These are phyloP conservation scores for Colletotrichum abscissum DNA, from an alignment of 2,329 filamentous ascomycete genomes.

Conservation along the genomic window DNA sequence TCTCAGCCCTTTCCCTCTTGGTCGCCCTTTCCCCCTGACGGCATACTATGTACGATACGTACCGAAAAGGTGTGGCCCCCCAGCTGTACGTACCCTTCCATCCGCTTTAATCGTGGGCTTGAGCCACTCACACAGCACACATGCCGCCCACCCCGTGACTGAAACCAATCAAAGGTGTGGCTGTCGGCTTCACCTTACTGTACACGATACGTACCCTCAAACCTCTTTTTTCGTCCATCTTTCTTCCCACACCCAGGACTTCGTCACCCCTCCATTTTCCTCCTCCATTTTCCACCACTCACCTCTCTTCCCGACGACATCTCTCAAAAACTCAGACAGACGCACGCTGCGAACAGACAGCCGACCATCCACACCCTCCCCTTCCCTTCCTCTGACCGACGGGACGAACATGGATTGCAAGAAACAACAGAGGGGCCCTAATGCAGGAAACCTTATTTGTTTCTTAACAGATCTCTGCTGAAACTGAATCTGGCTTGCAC, in stretches of 20 bases:
- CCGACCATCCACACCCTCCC: constrained; percentile 3
- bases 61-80: not conserved
- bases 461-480: constrained; percentile 26
- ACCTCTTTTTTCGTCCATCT: not conserved
- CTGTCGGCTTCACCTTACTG: not conserved
- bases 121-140: constrained; percentile 1
- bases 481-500: constrained; percentile 30
- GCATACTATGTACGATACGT: not conserved
- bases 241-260: not conserved
- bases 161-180: not conserved
- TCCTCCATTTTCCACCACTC: not conserved
- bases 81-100: no score
- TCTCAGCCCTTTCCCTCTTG: constrained; percentile 53
- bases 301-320: not conserved
- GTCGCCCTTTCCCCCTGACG: constrained; percentile 8
- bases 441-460: constrained; percentile 36
- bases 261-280: not conserved
- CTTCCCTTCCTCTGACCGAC: constrained; percentile 6
- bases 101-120: no score
- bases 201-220: no score
- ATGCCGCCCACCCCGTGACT: not conserved
- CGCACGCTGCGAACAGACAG: constrained; percentile 28
- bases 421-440: constrained; percentile 33
- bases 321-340: constrained; percentile 13
- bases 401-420: constrained; percentile 33